These are phyloP conservation scores for Verticillium alfalfae DNA, from an alignment of 2,329 filamentous ascomycete species.

Conservation along the genomic window DNA sequence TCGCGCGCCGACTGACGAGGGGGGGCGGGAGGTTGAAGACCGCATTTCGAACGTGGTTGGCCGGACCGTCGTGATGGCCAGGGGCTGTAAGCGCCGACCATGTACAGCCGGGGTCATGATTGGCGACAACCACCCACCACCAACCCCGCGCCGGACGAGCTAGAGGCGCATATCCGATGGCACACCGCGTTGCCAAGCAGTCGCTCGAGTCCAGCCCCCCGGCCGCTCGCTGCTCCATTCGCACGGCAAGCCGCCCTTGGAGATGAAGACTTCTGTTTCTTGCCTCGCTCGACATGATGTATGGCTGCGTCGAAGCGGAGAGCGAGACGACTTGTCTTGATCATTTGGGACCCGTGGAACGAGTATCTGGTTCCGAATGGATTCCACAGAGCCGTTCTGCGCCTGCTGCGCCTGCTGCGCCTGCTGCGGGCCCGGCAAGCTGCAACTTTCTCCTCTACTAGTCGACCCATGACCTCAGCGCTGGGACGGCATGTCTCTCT, in stretches of 20 bases:
- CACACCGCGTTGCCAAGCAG: conserved; percentile 2
- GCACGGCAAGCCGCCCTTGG: background rate
- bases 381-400: background rate
- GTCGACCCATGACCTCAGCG: background rate
- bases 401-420: background rate
- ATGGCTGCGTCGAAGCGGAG: background rate
- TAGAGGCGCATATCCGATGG: conserved; percentile 1
- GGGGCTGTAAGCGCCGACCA: conserved; percentile 31
- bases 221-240: conserved; percentile 7
- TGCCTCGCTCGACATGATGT: background rate
- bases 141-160: conserved; percentile 12
- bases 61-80: conserved; percentile 20
- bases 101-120: conserved; percentile 13
- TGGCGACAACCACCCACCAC: conserved; percentile 13
- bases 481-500: background rate
- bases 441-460: background rate
- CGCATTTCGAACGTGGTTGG: conserved; percentile 33
- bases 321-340: background rate
- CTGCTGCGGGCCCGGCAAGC: background rate
- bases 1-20: background rate
- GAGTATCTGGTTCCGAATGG: background rate
- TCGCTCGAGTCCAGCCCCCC: background rate
- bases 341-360: background rate
- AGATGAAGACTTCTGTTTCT: background rate
- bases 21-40: conserved; percentile 15